Base-by-base conservation (phyloP, 2,329 filamentous ascomycete species). In the Teratosphaeria gauchensis region DNA sequence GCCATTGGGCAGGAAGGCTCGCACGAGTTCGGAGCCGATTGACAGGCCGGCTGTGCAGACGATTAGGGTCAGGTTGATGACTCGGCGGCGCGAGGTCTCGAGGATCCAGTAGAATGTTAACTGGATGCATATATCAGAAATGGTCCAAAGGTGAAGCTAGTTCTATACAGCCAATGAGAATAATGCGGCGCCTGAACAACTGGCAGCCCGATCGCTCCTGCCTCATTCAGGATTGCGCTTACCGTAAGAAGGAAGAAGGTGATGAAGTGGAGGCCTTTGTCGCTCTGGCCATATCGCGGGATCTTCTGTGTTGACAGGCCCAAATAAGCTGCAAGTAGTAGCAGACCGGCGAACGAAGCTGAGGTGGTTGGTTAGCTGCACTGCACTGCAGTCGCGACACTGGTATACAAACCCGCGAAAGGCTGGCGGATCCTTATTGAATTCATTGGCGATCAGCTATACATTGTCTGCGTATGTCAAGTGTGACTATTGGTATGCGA, bases 201-300 rank as follows among this genome's bases (percentile, higher is more conserved):
- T 48, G 42, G 42, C 42, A 48, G 6, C 42, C 19, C 19, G 42
- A 19, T 48, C 42, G 42, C 42, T 48, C 42, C 42, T 48, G 42
- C 42, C 42, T 21, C 6, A 21, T 21, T 21, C 8, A 21, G n/a
- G 8, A 21, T 9, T 48, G 35, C 21, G 54, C 54, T 77, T 64
- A 89, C 75, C 16, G 92, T 96, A 56, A 99, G 82, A 65, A 90
- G 72, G 80, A 97, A 96, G 79, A 99, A 97, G 68, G 89, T 92
- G 59, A 91, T 62, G 67, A 89, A 81, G 75, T 97, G 94, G 31
- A 97, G 82, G 69, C 88, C 78, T 75, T 99, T 97, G 81, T 96
- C 92, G 78, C 74, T 78, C 61, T 80, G 77, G 60, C 95, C 91
- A 72, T 92, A 82, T 19, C 83, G 78, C 30, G 67, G 63, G 24